Base-by-base conservation (phyloP, 495 filamentous ascomycete genomes). In the Podospora appendiculata region DNA sequence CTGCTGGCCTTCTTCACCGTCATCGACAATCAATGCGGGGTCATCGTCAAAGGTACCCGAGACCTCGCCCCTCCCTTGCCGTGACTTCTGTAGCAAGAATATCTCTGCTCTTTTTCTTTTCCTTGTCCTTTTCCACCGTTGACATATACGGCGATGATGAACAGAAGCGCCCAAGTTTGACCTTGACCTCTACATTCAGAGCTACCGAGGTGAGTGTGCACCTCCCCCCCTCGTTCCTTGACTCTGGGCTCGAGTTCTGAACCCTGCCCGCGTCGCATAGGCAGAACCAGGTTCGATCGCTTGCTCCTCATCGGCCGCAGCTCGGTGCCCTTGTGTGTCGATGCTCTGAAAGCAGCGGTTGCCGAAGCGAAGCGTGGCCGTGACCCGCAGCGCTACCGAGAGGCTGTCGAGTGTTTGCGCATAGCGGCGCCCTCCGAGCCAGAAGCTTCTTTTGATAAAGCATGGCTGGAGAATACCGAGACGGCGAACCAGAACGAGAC, bases 151-250 rank as follows among this genome's bases (percentile, higher is more conserved):
- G 25, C 25, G 25, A 46, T 32, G 8, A 43, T 41, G 18, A 25
- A n/a, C 55, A 91, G 90, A 90, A 44, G 63, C 81, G 10, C 93
- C 93, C 0, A 96, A 95, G 60, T 85, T 96, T 51, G 93, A 98
- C 62, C 80, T 98, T 6, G 93, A 96, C 35, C 81, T 86, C 19
- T 96, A 96, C 66, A 88, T 96, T 40, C 76, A 86, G 34, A 95
- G 96, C 58, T 98, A 98, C 66, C 80, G 75, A 64, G 92, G 92
- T 93, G 68, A 44, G 68, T 55, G 40, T 6, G 11, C 10, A 25
- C 25, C 5, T 25, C 25, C 16, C 38, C 36, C 8, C 36, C n/a
- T 6, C 36, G 0, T 11, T 32, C 18, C 9, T 17, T 19, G 10
- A 36, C 10, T 11, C 11, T 47, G 19, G 32, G 10, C 10, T 7